phyloP scores from a whole-genome alignment of 441 rosid species.

The Viola pubescens region DNA sequence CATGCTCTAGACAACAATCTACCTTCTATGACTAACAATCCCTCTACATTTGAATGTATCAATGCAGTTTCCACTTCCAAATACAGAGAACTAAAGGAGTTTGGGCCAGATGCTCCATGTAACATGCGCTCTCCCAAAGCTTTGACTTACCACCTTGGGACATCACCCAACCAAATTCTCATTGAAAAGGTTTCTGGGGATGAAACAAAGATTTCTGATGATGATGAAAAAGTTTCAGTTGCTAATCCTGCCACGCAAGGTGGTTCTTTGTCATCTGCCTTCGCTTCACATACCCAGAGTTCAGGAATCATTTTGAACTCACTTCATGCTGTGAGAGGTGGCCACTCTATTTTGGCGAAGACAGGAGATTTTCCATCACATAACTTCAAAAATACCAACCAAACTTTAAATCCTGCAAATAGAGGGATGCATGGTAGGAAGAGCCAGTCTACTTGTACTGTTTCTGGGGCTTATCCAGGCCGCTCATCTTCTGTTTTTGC shows the following conservation, averaged over 20 bases:
- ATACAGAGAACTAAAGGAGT: conserved; percentile 26
- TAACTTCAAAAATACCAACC: conserved; percentile 23
- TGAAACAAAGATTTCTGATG: conserved; percentile 25
- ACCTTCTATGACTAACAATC: conserved; percentile 24
- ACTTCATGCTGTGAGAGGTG: conserved; percentile 14
- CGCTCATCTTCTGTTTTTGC: conserved; percentile 30
- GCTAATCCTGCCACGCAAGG: conserved; percentile 30
- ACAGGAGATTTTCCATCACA: conserved; percentile 17
- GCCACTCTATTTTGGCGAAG: conserved; percentile 17
- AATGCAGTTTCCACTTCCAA: conserved; percentile 29
- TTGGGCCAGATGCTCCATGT: conserved; percentile 31
- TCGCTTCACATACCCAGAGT: conserved; percentile 21
- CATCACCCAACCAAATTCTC: conserved; percentile 25
- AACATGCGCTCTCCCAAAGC: conserved; percentile 35
- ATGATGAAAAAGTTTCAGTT: conserved; percentile 25
- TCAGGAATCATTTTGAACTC: conserved; percentile 22
- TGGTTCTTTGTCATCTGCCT: conserved; percentile 27
- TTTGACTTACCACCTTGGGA: conserved; percentile 18
- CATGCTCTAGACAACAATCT: conserved; percentile 24
- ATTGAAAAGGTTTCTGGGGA: conserved; percentile 25
- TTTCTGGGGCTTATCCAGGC: conserved; percentile 33
- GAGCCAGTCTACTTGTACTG: conserved; percentile 24
- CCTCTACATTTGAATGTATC: conserved; percentile 25
- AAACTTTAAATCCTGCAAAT: conserved; percentile 14
- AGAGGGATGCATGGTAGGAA: conserved; percentile 34